Evolutionary conservation across 495 filamentous ascomycete genomes (phyloP), one percentile per base, ranked within the genome.

Genomic region (Daldinia childiae): DNA sequence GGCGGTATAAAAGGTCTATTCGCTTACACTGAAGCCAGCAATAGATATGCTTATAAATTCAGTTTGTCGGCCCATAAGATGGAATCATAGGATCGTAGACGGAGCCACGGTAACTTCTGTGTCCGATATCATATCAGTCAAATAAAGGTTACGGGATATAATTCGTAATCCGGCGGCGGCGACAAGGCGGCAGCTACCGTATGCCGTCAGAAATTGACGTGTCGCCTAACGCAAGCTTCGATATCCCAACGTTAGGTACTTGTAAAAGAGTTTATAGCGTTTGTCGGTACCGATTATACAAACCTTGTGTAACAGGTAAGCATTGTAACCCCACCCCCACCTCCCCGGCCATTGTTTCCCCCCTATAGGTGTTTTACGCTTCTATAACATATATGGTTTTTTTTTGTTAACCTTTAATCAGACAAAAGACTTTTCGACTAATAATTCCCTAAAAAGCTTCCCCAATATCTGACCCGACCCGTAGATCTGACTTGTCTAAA

Each of bases 221-320:
- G 64, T 62, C 52, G 27, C n/a, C 64, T 43, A 55, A 72, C 64
- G 69, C 55, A 67, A 67, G 36, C 64, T 63, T 64, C 64, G 63
- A 58, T 58, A 3, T 26, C 55, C 32, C 5, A 12, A 27, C 17
- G 34, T 36, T 36, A 36, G 34, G 11, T 36, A 54, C 50, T 29
- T 15, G 50, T 29, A 30, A 30, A 30, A 30, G 27, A 1, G 15
- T 32, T 58, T 58, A 66, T 62, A 21, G 5, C 5, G 61, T 59
- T 63, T 52, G 43, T 48, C 19, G 43, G 55, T 12, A 60, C 58
- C 50, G 48, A 56, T 48, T 15, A 43, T 27, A 54, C n/a, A 39
- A 56, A 71, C 26, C 12, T 64, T 65, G 67, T 21, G 51, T 51
- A 21, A 70, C 58, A n/a, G 32, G 30, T 71, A 62, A 66, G 52